A percentile compares a stretch with the other conserved stretches of the same genome.
These are phyloP conservation scores for Alternaria angustiovoidea DNA, from an alignment of 2,329 filamentous ascomycete genomes.

Conservation along the genomic window DNA sequence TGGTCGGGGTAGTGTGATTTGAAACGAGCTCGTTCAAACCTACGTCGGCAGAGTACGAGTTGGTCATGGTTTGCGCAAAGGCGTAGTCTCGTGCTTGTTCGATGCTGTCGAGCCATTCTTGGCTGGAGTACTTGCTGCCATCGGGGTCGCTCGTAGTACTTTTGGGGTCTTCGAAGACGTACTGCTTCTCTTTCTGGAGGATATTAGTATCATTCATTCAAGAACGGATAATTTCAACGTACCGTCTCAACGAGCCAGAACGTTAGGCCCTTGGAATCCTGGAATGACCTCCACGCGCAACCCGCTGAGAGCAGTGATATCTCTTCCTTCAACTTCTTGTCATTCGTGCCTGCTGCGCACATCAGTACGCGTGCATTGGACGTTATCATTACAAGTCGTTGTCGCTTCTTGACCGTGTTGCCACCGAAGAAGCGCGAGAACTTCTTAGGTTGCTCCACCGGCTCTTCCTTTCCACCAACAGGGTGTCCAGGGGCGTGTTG, in stretches of 20 bases:
- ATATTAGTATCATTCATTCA: conserved; percentile 2
- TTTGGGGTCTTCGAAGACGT: conserved; percentile 93
- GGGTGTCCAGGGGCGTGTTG: conserved; percentile 80
- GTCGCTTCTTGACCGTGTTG: conserved; percentile 88
- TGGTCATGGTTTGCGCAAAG: conserved; percentile 72
- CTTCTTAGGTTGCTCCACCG: conserved; percentile 75
- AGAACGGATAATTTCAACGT: conserved; percentile 56
- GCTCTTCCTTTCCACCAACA: conserved; percentile 72
- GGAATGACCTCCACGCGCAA: conserved; percentile 78
- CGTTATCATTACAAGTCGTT: conserved; percentile 93
- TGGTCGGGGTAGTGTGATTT: conserved; percentile 77
- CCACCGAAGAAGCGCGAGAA: conserved; percentile 93
- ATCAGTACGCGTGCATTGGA: conserved; percentile 89
- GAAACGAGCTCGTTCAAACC: conserved; percentile 56
- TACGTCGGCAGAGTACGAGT: conserved; percentile 68
- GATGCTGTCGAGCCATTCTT: conserved; percentile 92
- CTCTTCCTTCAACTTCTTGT: conserved; percentile 94
- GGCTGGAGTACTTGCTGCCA: conserved; percentile 72
- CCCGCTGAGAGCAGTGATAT: conserved; percentile 81
- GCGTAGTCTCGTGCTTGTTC: conserved; percentile 88
- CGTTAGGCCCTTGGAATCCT: conserved; percentile 85
- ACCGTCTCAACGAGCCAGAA: conserved; percentile 95
- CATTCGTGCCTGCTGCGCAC: conserved; percentile 89
- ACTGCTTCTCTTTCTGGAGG: conserved; percentile 83
- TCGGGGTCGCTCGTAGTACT: conserved; percentile 70